A percentile compares a stretch with the other conserved stretches of the same genome.
These are phyloP conservation scores for Neonectria sp. DNA, from an alignment of 2,329 filamentous ascomycete genomes.

Conservation along the genomic window DNA sequence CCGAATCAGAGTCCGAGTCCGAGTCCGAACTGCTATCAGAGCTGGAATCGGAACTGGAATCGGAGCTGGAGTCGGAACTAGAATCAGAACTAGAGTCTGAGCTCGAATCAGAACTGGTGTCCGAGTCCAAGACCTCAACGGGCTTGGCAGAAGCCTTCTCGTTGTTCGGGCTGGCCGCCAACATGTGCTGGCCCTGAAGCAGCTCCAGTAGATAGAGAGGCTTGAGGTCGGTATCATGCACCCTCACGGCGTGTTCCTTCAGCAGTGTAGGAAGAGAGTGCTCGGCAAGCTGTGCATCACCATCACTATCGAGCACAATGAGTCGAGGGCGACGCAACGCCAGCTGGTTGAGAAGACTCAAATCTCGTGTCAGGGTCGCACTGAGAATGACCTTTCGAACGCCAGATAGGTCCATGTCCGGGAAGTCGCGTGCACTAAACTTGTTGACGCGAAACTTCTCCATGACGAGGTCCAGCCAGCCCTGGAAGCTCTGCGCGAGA, in stretches of 20 bases:
- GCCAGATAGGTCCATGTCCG: constrained; percentile 65
- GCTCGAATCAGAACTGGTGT: constrained; percentile 43
- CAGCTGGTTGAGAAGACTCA: constrained; percentile 83
- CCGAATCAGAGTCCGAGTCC: constrained; percentile 51
- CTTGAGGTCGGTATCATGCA: constrained; percentile 79
- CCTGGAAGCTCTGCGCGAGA: constrained; percentile 91
- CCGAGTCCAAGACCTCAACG: constrained; percentile 55
- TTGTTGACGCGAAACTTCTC: constrained; percentile 67
- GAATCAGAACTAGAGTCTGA: constrained; percentile 49
- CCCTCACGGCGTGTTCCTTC: constrained; percentile 76
- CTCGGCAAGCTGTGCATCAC: constrained; percentile 60
- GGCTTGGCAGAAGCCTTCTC: constrained; percentile 31
- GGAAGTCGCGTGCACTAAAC: constrained; percentile 68
- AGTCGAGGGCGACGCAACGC: constrained; percentile 82
- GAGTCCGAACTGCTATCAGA: constrained; percentile 53
- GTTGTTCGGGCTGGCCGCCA: constrained; percentile 35
- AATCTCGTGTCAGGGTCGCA: constrained; percentile 91
- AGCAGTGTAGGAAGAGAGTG: constrained; percentile 74
- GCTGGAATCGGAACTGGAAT: constrained; percentile 50
- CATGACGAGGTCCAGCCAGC: constrained; percentile 85
- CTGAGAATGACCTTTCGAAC: constrained; percentile 89
- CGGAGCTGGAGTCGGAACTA: constrained; percentile 44
- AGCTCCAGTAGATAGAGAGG: constrained; percentile 89
- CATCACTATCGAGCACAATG: constrained; percentile 77
- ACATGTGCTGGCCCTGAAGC: constrained; percentile 71